Percentiles rank a stretch among this genome's conserved stretches.
These are phyloP conservation scores for Auxenochlorella protothecoides DNA, from an alignment of 139 green algal species.

Conservation along the genomic window DNA sequence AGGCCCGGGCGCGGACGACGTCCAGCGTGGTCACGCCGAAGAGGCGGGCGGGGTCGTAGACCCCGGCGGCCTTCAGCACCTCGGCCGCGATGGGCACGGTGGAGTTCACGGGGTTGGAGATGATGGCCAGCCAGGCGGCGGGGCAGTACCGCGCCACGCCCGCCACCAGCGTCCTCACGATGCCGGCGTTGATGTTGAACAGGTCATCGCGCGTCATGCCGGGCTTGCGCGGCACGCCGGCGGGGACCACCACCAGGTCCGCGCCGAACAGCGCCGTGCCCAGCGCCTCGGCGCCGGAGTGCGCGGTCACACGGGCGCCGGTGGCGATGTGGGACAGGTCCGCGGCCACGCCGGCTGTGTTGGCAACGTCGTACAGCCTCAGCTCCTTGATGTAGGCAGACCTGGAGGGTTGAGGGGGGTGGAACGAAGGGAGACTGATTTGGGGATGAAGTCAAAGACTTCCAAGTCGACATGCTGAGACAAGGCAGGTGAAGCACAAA, in stretches of 20 bases:
- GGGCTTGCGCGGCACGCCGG: constrained; percentile 87
- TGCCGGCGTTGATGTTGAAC: constrained; percentile 96
- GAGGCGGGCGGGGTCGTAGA: constrained; percentile 73
- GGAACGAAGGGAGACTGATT: not conserved
- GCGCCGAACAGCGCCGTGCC: constrained; percentile 52
- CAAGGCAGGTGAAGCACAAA: too few relatives aligned
- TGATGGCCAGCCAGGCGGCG: constrained; percentile 78
- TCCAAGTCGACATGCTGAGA: too few relatives aligned
- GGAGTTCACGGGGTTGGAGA: constrained; percentile 99
- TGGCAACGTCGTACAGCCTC: constrained; percentile 91
- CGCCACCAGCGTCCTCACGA: constrained; percentile 56
- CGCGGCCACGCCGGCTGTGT: constrained; percentile 79
- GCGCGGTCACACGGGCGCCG: constrained; percentile 57
- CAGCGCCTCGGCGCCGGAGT: constrained; percentile 69
- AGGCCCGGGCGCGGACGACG: constrained; percentile 72
- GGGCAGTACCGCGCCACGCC: constrained; percentile 61
- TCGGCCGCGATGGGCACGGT: constrained; percentile 98
- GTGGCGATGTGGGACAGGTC: constrained; percentile 94
- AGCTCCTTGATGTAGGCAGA: constrained; percentile 43
- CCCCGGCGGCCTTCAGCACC: constrained; percentile 64
- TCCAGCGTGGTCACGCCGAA: constrained; percentile 74
- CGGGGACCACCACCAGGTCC: constrained; percentile 91
- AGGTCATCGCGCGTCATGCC: constrained; percentile 99
- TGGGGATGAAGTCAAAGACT: too few relatives aligned
- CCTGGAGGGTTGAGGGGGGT: not conserved